A percentile compares a stretch with the other conserved stretches of the same genome.
Evolutionary conservation across 306 rosid species (phyloP).

Genomic region (Casuarina glauca): DNA sequence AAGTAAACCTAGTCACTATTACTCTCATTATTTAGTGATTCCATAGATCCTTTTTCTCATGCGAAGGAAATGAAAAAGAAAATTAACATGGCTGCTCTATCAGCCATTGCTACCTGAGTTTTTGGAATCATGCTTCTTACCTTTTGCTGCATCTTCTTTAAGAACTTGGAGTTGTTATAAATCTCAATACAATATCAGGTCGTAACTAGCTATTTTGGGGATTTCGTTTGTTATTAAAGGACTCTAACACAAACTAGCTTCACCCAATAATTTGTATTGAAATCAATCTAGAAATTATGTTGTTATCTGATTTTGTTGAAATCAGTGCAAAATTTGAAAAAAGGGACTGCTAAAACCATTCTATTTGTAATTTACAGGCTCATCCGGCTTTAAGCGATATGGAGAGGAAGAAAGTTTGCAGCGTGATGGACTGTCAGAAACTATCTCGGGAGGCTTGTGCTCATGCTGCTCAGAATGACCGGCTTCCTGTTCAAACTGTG

Average conservation of each 20-base stretch:
- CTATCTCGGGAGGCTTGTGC: constrained; percentile 91
- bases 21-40: background rate
- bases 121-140: background rate
- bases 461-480: constrained; percentile 93
- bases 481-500: constrained; percentile 92
- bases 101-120: background rate
- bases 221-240: background rate
- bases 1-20: background rate
- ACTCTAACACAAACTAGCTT: background rate
- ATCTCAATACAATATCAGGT: background rate
- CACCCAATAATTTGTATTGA: background rate
- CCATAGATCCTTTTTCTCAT: background rate
- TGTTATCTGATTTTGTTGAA: background rate
- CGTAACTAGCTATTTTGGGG: background rate
- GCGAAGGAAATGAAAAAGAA: background rate
- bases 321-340: background rate
- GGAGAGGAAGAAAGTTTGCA: constrained; percentile 94
- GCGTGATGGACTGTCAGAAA: constrained; percentile 93
- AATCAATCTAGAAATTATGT: background rate
- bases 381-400: constrained; percentile 84
- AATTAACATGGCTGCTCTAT: background rate
- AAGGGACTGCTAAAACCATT: too few species aligned
- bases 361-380: constrained; percentile 52
- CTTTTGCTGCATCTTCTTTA: background rate
- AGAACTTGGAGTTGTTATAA: background rate